A percentile compares a stretch with the other conserved stretches of the same genome.
Evolutionary conservation across 148 eudicot genomes (phyloP).

Genomic region (Selenicereus undatus): DNA sequence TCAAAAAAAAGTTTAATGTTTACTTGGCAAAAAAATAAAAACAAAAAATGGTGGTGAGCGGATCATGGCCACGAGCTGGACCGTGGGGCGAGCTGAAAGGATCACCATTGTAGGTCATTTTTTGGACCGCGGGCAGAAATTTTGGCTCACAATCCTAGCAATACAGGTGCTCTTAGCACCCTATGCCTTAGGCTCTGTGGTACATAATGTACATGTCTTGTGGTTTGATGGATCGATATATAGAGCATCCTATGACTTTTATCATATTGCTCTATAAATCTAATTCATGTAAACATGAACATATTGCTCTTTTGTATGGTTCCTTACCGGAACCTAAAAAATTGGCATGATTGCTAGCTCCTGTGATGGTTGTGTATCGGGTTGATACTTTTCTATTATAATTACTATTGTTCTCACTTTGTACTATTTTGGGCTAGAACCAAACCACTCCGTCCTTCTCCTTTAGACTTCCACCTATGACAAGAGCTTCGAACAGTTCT

Average conservation of each 20-base stretch:
- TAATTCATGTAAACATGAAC: not conserved
- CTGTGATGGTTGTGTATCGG: not conserved
- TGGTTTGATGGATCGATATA: not conserved
- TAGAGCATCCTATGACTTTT: not conserved
- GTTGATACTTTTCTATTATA: not conserved
- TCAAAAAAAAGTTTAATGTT: no score
- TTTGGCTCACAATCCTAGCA: no score
- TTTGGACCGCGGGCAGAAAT: no score
- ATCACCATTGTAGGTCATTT: no score
- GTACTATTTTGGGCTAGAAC: not conserved
- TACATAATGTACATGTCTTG: not conserved
- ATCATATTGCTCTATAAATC: not conserved
- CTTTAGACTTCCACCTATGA: not conserved
- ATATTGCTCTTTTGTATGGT: not conserved
- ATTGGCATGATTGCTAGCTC: slow-evolving; percentile 3
- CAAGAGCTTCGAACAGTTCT: no score
- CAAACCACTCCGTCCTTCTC: not conserved
- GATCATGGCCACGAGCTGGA: no score
- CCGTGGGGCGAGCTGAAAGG: no score
- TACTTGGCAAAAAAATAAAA: no score
- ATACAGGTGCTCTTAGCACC: not conserved
- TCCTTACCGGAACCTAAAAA: not conserved
- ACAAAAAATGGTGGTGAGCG: no score
- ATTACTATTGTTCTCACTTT: not conserved
- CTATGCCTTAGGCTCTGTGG: not conserved